Evolutionary conservation across 2,329 filamentous ascomycete species (phyloP).

Genomic region (Penicillium sp.): DNA sequence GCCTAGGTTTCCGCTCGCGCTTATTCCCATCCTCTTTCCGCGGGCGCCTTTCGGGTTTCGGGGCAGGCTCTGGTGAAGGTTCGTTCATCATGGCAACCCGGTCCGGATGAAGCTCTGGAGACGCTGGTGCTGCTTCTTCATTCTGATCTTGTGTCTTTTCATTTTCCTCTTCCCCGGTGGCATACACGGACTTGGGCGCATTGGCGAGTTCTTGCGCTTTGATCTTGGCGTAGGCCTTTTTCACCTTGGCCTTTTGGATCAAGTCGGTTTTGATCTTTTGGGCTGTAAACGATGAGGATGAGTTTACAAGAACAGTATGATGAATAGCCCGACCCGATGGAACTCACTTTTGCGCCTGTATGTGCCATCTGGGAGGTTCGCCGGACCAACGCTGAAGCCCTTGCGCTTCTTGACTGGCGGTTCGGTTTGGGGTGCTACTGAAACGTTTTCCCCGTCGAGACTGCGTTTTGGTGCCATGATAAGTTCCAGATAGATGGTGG

Average conservation of each 20-base stretch:
- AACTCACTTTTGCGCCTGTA: constrained; percentile 72
- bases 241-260: constrained; percentile 89
- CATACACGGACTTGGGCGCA: constrained; percentile 35
- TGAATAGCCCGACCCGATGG: not conserved
- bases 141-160: constrained; percentile 17
- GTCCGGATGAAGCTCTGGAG: constrained; percentile 59
- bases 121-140: constrained; percentile 33
- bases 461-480: constrained; percentile 61
- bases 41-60: constrained; percentile 20
- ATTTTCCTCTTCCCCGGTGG: constrained; percentile 27
- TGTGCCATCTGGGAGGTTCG: constrained; percentile 84
- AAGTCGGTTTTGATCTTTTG: constrained; percentile 85
- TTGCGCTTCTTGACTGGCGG: constrained; percentile 55
- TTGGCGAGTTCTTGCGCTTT: constrained; percentile 59
- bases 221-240: constrained; percentile 87
- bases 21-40: constrained; percentile 25
- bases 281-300: constrained; percentile 51
- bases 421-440: constrained; percentile 28
- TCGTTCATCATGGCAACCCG: constrained; percentile 58
- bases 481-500: constrained; percentile 2
- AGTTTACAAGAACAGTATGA: too few species aligned
- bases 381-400: constrained; percentile 82
- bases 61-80: constrained; percentile 27
- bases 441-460: constrained; percentile 45
- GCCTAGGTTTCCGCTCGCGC: constrained; percentile 41